Conservation (phyloP, 768 basidiomycete genomes). For the Fomitopsis pulvina region DNA sequence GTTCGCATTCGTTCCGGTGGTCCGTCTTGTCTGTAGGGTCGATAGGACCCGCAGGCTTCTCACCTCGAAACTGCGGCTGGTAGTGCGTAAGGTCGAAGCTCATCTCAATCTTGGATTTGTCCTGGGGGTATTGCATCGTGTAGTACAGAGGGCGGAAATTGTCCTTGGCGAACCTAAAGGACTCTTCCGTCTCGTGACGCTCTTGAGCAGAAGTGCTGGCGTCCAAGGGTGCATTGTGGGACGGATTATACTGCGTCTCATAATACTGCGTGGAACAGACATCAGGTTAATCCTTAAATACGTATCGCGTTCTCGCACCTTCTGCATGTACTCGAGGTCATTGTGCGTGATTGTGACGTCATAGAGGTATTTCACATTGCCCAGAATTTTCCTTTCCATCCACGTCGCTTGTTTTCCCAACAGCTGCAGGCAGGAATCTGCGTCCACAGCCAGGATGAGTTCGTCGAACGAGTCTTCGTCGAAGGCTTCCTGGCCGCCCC, state of each 20-base stretch:
- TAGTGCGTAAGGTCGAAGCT: slow-evolving; percentile 44
- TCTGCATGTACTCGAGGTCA: slow-evolving; percentile 39
- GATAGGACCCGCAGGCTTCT: slow-evolving; percentile 19
- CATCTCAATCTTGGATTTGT: slow-evolving; percentile 45
- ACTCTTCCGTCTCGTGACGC: slow-evolving; percentile 22
- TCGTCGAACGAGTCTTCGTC: slow-evolving; percentile 33
- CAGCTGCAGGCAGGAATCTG: slow-evolving; percentile 36
- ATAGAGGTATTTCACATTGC: slow-evolving; percentile 38
- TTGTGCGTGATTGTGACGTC: slow-evolving; percentile 47
- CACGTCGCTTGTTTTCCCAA: slow-evolving; percentile 32
- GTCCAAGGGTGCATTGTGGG: slow-evolving; percentile 20
- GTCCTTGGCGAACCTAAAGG: slow-evolving; percentile 30
- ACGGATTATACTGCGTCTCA: slow-evolving; percentile 30
- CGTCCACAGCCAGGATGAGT: slow-evolving; percentile 37
- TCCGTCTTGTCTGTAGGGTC: slow-evolving; percentile 12
- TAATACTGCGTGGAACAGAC: slow-evolving; percentile 28
- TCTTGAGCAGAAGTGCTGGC: slow-evolving; percentile 17
- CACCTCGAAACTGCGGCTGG: slow-evolving; percentile 36
- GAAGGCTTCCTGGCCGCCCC: slow-evolving; percentile 7
- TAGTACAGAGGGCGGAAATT: slow-evolving; percentile 41
- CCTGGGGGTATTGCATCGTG: slow-evolving; percentile 35
- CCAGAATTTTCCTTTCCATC: slow-evolving; percentile 35
- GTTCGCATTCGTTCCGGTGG: slow-evolving; percentile 17
- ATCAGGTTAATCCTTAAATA: background rate
- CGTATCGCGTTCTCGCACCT: too few relatives aligned